Conservation (phyloP, 805 yeast genomes). For the Wickerhamomyces hampshirensis region DNA sequence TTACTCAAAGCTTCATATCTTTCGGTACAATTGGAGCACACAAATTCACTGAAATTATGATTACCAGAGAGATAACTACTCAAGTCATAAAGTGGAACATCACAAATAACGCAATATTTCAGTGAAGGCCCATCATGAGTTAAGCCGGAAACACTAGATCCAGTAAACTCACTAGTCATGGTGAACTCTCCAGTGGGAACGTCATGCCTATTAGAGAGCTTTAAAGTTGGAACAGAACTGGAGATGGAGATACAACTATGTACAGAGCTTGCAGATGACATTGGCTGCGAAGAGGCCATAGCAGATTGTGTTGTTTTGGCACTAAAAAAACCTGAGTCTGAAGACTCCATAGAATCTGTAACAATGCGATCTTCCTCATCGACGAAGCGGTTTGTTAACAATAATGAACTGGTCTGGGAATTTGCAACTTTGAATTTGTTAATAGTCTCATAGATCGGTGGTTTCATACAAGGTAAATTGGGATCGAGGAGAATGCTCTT, state of each 20-base stretch:
- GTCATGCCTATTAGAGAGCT: slow-evolving; percentile 12
- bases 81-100: slow-evolving; percentile 61
- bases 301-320: slow-evolving; percentile 6
- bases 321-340: slow-evolving; percentile 4
- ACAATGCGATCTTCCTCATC: slow-evolving; percentile 2
- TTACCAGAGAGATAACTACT: slow-evolving; percentile 32
- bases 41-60: slow-evolving; percentile 41
- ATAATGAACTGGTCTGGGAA: slow-evolving; percentile 1
- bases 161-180: slow-evolving; percentile 2
- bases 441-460: too few relatives aligned
- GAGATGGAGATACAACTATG: slow-evolving; percentile 2
- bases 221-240: slow-evolving; percentile 14
- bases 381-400: slow-evolving; percentile 4
- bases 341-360: not conserved
- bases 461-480: too few relatives aligned
- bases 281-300: not conserved
- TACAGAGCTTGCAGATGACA: slow-evolving; percentile 1
- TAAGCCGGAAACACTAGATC: not conserved
- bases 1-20: slow-evolving; percentile 48
- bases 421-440: not conserved
- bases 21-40: slow-evolving; percentile 58
- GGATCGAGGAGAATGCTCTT: slow-evolving; percentile 8
- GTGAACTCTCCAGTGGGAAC: slow-evolving; percentile 9
- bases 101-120: slow-evolving; percentile 60
- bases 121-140: slow-evolving; percentile 14